Evolutionary conservation across 495 filamentous ascomycete species (phyloP), one percentile per base, ranked within the genome.

Genomic region (Lasiosphaeria ovina): DNA sequence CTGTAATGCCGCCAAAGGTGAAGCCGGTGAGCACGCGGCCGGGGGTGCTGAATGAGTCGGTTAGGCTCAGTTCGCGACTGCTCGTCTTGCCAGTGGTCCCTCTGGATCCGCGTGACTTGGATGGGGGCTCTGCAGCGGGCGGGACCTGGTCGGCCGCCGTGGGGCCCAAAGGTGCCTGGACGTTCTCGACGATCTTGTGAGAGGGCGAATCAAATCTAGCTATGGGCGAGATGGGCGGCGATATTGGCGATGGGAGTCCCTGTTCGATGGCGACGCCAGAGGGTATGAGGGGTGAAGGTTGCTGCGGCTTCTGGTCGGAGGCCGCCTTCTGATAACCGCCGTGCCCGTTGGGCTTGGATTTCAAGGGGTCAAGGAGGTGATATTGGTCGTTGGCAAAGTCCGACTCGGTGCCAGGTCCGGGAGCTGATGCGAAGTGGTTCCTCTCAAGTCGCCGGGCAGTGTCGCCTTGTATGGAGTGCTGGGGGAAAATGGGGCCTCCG

Each of bases 401-500:
- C 34, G 60, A 48, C 17, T 64, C 55, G 34, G 35, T 51, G 42
- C 17, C 51, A 8, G 55, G 55, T 6, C 40, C 62, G 5, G 55
- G 58, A 17, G 17, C 31, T 14, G 57, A 54, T 44, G 45, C 51
- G 24, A 57, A 47, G 40, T 60, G 60, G 35, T 66, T 65, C 16
- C 50, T 61, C 50, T 68, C 66, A 16, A 59, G 51, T 42, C 62
- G 66, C 49, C 64, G 71, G 51, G 66, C 63, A 12, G 66, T 65
- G 56, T 66, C 63, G 52, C 53, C 38, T 24, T 24, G 24, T 24
- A 24, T 24, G 24, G 54, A 45, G 52, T 52, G 47, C 4, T 63
- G 61, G 54, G 57, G 53, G 53, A 56, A 57, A 55, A 65, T 63
- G 69, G 67, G 69, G 71, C 71, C 72, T 68, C 72, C 72, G 61